phyloP scores from a whole-genome alignment of 2,329 filamentous ascomycete genomes.

The Ophiostoma sp. region DNA sequence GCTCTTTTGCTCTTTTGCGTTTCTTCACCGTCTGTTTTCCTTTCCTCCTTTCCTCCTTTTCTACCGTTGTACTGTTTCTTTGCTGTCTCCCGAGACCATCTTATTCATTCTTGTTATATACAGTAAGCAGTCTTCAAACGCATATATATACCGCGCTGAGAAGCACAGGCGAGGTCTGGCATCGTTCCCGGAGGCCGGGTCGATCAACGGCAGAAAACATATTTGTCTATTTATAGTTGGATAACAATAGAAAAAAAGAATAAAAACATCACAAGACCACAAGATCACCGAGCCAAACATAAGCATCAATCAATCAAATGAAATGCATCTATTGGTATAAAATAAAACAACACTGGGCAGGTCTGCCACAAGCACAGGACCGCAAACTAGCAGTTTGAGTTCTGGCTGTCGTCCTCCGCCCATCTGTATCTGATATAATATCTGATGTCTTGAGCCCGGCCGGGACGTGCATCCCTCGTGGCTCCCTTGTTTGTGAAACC shows the following conservation, averaged over 20 bases:
- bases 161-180: background rate
- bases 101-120: background rate
- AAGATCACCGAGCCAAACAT: background rate
- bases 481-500: too few species aligned
- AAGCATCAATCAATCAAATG: background rate
- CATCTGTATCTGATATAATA: too few species aligned
- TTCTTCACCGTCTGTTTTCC: background rate
- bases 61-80: conserved; percentile 9
- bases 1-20: background rate
- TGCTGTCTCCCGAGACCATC: background rate
- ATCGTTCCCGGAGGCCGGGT: conserved; percentile 1
- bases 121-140: background rate
- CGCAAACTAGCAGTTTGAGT: too few species aligned
- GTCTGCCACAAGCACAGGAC: background rate
- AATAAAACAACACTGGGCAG: background rate
- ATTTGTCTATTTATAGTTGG: conserved; percentile 16
- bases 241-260: conserved; percentile 23
- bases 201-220: conserved; percentile 10
- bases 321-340: background rate
- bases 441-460: too few species aligned
- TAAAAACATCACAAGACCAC: conserved; percentile 16
- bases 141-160: conserved; percentile 12
- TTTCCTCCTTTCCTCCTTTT: background rate
- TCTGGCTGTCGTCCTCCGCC: too few species aligned
- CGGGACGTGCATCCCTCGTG: too few species aligned